Evolutionary conservation across 768 basidiomycete species (phyloP), one percentile per base, ranked within the genome.

Genomic region (Amanita thiersii): DNA sequence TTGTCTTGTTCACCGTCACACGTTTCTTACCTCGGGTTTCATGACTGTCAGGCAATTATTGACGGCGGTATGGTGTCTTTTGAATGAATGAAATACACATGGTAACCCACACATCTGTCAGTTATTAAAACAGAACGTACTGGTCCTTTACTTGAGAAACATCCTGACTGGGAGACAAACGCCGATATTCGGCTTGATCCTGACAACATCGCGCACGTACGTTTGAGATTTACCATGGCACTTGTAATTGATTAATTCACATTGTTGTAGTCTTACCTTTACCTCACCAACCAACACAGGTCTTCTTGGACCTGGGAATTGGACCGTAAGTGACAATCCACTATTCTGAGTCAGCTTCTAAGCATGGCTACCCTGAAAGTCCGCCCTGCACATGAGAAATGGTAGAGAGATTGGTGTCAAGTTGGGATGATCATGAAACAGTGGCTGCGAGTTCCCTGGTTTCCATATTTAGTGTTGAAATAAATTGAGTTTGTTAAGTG

Each of bases 251-350:
- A 42, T 49, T 15, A 50, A 39, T 17, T 2, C 32, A 23, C 15
- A 24, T n/a, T 11, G 19, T 14, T 37, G 7, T 47, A 86, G 84
- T 61, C 78, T 1, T 85, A 86, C 51, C 59, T 82, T 24, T 74
- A 73, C 53, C 73, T 88, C 14, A 71, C 65, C 5, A 71, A 76
- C 38, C 86, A 86, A 59, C 80, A 83, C 39, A 69, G 74, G 20
- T 81, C 81, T 29, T 72, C 80, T 4, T 83, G 74, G 80, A 79
- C 81, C 6, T 88, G 83, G 82, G 85, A 87, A 54, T 66, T 88
- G 20, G 85, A 87, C 48, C 63, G 84, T 86, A 52, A 64, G 82
- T 62, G 2, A 3, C n/a, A 7, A 15, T 18, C 37, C 14, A 17
- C 32, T 32, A 9, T 18, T 31, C 21, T 5, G n/a, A 24, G 3